phyloP scores from a whole-genome alignment of 106 monocot genomes.

The Allium fistulosum region DNA sequence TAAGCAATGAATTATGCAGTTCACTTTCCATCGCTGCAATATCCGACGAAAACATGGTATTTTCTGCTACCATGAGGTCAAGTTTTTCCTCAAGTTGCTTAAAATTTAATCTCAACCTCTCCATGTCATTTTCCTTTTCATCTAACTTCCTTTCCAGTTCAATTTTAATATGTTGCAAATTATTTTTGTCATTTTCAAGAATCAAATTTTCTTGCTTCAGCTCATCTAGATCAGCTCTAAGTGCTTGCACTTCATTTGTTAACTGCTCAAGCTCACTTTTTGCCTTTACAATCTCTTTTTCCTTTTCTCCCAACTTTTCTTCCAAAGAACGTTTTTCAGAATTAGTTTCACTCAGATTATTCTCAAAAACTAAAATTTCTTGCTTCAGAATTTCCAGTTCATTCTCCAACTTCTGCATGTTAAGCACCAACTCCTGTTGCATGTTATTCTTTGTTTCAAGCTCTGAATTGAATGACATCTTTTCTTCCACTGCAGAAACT shows the following conservation, averaged over 20 bases:
- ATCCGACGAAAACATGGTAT: not conserved
- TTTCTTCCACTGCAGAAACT: slow-evolving; percentile 19
- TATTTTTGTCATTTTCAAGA: slow-evolving; percentile 14
- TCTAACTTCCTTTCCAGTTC: slow-evolving; percentile 14
- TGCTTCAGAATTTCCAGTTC: slow-evolving; percentile 13
- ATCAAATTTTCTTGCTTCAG: slow-evolving; percentile 17
- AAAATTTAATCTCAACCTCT: slow-evolving; percentile 11
- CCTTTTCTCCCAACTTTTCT: slow-evolving; percentile 25
- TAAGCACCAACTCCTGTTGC: not conserved
- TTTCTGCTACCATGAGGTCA: slow-evolving; percentile 23
- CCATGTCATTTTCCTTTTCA: slow-evolving; percentile 33
- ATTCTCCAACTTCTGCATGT: slow-evolving; percentile 6
- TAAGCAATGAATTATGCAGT: not conserved
- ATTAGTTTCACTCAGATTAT: slow-evolving; percentile 5
- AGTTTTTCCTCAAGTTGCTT: slow-evolving; percentile 32
- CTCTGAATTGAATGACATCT: slow-evolving; percentile 11
- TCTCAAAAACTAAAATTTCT: slow-evolving; percentile 10
- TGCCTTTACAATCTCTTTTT: slow-evolving; percentile 18
- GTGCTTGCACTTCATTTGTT: slow-evolving; percentile 29
- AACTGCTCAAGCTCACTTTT: slow-evolving; percentile 27
- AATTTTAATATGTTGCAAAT: slow-evolving; percentile 21
- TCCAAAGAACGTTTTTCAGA: slow-evolving; percentile 5
- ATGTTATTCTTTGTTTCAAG: slow-evolving; percentile 6
- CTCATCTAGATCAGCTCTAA: slow-evolving; percentile 14
- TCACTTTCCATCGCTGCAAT: not conserved